These are phyloP conservation scores for Plasmodium gallinaceum DNA, from an alignment of 169 alveolate species.

Conservation along the genomic window DNA sequence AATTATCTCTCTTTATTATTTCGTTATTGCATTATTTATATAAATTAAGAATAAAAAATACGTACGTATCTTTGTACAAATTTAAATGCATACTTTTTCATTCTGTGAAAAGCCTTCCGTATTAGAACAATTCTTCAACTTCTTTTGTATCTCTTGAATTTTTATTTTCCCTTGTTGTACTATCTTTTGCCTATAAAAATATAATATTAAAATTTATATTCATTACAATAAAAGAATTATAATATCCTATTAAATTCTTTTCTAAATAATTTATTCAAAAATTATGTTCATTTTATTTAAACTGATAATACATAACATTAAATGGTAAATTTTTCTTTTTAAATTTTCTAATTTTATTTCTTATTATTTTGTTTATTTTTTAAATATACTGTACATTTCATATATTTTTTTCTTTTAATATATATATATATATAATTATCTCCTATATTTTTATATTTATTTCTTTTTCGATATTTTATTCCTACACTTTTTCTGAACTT, in stretches of 20 bases:
- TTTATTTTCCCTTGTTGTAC: slow-evolving; percentile 70
- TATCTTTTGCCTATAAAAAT: slow-evolving; percentile 38
- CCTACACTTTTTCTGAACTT: slow-evolving; percentile 75
- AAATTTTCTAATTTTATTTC: background rate
- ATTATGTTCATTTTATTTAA: too few relatives aligned
- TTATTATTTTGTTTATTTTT: background rate
- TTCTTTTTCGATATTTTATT: background rate
- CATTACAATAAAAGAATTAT: background rate
- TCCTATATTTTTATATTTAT: background rate
- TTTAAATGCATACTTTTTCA: slow-evolving; percentile 49
- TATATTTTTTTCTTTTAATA: background rate
- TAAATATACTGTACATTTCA: background rate
- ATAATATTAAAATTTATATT: background rate
- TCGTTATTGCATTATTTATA: background rate
- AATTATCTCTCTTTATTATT: too few relatives aligned
- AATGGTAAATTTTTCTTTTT: background rate
- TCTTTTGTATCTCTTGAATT: slow-evolving; percentile 61
- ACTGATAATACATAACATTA: too few relatives aligned
- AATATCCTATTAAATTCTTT: too few relatives aligned
- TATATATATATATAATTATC: slow-evolving; percentile 2
- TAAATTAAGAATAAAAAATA: background rate
- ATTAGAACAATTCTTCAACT: slow-evolving; percentile 38
- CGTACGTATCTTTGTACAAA: background rate
- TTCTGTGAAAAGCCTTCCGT: slow-evolving; percentile 26
- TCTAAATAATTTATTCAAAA: too few relatives aligned